Conservation (phyloP, 140 eudicot genomes). For the Cichorium intybus region DNA sequence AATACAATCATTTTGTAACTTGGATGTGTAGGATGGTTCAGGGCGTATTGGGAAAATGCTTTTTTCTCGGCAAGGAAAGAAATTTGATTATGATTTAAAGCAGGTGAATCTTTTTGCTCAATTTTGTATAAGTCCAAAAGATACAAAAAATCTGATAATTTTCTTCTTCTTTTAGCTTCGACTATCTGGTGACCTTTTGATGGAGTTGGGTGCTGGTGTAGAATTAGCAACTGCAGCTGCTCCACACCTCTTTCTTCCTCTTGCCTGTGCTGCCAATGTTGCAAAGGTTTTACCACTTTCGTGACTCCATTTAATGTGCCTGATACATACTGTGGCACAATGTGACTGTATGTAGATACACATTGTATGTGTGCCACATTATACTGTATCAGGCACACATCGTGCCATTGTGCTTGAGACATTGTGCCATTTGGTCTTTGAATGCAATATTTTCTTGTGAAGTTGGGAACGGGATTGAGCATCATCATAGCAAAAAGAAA, state of each 20-base stretch:
- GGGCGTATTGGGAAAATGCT: slow-evolving; percentile 98
- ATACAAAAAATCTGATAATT: slow-evolving; percentile 5
- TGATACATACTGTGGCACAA: neutral
- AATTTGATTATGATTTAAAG: slow-evolving; percentile 92
- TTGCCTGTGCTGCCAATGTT: slow-evolving; percentile 98
- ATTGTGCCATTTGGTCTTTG: too few species aligned
- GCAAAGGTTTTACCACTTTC: slow-evolving; percentile 57
- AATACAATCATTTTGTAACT: slow-evolving; percentile 1
- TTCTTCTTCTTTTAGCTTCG: slow-evolving; percentile 59
- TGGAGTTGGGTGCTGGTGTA: slow-evolving; percentile 97
- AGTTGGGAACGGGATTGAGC: slow-evolving; percentile 96
- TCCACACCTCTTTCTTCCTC: slow-evolving; percentile 94
- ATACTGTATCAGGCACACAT: too few species aligned
- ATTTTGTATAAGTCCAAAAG: neutral
- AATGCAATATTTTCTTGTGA: slow-evolving; percentile 42
- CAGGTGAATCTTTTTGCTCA: slow-evolving; percentile 47
- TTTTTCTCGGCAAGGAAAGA: slow-evolving; percentile 92
- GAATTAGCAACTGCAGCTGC: slow-evolving; percentile 91
- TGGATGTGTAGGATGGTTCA: slow-evolving; percentile 75
- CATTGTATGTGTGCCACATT: neutral
- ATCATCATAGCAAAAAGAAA: slow-evolving; percentile 81
- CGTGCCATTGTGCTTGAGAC: too few species aligned
- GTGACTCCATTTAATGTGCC: neutral
- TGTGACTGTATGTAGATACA: neutral
- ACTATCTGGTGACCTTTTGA: slow-evolving; percentile 84